phyloP scores from a whole-genome alignment of 202 grass and related monocot genomes.

The Carex arenaria region DNA sequence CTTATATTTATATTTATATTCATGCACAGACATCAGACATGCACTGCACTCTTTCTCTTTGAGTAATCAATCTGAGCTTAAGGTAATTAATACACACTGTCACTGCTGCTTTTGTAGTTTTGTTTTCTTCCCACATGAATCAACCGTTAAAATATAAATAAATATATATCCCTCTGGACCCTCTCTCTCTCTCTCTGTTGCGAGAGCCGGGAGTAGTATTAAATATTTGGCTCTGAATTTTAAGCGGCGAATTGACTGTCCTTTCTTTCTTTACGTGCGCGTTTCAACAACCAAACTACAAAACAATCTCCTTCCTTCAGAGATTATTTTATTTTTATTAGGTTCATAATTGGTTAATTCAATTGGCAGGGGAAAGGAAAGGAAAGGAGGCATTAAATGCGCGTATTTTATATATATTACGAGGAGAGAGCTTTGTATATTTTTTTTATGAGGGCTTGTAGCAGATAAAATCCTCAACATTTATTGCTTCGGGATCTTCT shows the following conservation, averaged over 20 bases:
- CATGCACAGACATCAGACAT: too few species aligned
- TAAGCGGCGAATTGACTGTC: neutral
- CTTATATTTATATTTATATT: neutral
- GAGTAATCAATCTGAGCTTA: neutral
- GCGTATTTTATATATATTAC: neutral
- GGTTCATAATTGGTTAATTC: neutral
- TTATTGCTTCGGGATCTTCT: constrained; percentile 46
- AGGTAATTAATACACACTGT: neutral
- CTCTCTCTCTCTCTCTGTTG: neutral
- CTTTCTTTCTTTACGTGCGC: constrained; percentile 16
- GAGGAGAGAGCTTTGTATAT: neutral
- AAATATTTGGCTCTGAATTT: constrained; percentile 18
- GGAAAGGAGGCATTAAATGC: constrained; percentile 14
- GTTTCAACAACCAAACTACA: constrained; percentile 16
- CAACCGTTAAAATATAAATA: neutral
- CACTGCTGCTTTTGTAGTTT: too few species aligned
- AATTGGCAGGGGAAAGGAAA: neutral
- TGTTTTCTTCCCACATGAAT: too few species aligned
- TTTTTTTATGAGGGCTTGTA: constrained; percentile 19
- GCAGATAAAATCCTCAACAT: constrained; percentile 54
- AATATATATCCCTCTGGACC: too few species aligned
- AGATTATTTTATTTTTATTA: neutral
- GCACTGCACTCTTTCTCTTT: too few species aligned
- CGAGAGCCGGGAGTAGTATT: neutral
- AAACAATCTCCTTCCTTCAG: neutral